These are phyloP conservation scores for Boletus reticuloceps DNA, from an alignment of 768 basidiomycete genomes.

Conservation along the genomic window DNA sequence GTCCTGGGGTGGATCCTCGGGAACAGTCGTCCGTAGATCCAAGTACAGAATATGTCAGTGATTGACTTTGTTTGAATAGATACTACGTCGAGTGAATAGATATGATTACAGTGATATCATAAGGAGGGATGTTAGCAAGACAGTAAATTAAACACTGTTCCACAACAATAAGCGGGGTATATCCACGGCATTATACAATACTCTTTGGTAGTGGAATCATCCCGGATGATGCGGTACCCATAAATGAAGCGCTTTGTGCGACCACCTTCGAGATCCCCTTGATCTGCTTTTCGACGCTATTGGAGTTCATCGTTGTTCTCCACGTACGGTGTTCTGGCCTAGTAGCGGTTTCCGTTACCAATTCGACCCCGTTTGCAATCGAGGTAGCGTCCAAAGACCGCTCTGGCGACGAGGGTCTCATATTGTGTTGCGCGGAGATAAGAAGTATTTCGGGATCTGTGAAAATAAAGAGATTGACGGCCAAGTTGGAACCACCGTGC, in stretches of 20 bases:
- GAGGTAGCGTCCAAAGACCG: constrained; percentile 23
- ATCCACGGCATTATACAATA: background rate
- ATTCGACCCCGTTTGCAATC: constrained; percentile 38
- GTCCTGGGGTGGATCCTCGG: background rate
- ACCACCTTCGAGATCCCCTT: constrained; percentile 56
- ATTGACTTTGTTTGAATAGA: constrained; percentile 7
- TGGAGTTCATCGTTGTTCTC: constrained; percentile 37
- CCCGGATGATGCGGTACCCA: constrained; percentile 2
- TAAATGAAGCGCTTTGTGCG: constrained; percentile 23
- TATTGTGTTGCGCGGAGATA: constrained; percentile 14
- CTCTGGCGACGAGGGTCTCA: constrained; percentile 23
- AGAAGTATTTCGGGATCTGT: constrained; percentile 27
- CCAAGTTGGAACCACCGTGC: constrained; percentile 4
- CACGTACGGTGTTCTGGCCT: constrained; percentile 41
- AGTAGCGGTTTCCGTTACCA: constrained; percentile 34
- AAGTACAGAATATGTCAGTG: constrained; percentile 14
- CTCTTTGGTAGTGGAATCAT: constrained; percentile 11
- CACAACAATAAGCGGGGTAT: background rate
- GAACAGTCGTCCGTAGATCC: background rate
- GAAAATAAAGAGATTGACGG: background rate
- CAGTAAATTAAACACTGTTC: constrained; percentile 15
- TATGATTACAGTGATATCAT: constrained; percentile 12
- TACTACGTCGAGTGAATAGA: constrained; percentile 1
- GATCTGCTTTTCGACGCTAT: constrained; percentile 45
- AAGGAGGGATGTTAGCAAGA: constrained; percentile 9